These are phyloP conservation scores for Solanum hybrid DNA, from an alignment of 305 asterid species.

Conservation along the genomic window DNA sequence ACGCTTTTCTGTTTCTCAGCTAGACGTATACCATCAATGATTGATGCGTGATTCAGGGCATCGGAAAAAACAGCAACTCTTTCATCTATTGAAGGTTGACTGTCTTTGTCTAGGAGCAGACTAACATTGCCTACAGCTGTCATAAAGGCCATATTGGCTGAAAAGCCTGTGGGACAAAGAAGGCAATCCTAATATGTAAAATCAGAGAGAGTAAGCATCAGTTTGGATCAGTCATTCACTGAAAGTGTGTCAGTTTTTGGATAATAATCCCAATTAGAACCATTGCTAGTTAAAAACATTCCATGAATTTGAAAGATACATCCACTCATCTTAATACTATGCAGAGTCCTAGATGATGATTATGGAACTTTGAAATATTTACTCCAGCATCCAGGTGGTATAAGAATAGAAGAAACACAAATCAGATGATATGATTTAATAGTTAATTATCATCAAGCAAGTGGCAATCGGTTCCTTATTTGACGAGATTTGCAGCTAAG, in stretches of 20 bases:
- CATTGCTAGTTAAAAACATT: not conserved
- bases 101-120: conserved; percentile 44
- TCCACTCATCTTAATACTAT: not conserved
- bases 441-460: not conserved
- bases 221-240: conserved; percentile 5
- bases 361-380: not conserved
- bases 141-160: conserved; percentile 99
- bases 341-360: not conserved
- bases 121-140: conserved; percentile 66
- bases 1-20: conserved; percentile 73
- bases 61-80: conserved; percentile 86
- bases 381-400: not conserved
- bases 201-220: conserved; percentile 41
- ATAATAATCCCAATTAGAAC: not conserved
- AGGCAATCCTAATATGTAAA: conserved; percentile 89
- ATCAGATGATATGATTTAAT: not conserved
- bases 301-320: not conserved
- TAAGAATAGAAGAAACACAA: not conserved
- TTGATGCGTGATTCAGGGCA: conserved; percentile 91
- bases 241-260: not conserved
- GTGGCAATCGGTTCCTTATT: not conserved
- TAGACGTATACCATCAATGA: conserved; percentile 90
- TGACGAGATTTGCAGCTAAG: not conserved
- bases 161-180: conserved; percentile 99
- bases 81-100: conserved; percentile 45